Percentiles rank a stretch among this genome's conserved stretches.
These are phyloP conservation scores for Colletotrichum cordylinicola DNA, from an alignment of 2,329 filamentous ascomycete genomes.

Conservation along the genomic window DNA sequence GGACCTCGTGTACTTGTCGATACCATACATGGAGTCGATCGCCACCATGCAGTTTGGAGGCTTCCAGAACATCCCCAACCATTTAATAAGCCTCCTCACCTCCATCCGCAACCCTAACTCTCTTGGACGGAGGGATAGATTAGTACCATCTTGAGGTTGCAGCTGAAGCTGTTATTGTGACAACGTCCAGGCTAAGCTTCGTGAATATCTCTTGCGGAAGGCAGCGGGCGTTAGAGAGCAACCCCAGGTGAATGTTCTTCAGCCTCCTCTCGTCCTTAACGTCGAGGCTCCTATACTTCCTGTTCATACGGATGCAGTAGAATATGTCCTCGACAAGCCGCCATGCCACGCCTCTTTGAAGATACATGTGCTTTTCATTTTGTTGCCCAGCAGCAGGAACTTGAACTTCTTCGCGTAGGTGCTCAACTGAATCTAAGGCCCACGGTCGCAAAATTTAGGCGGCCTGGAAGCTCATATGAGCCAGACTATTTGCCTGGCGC, in stretches of 20 bases:
- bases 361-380: neutral
- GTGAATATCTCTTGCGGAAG: neutral
- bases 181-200: neutral
- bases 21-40: no score
- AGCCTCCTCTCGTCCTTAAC: neutral
- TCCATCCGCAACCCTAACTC: neutral
- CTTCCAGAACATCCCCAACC: no score
- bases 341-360: neutral
- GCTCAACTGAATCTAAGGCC: neutral
- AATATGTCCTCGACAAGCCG: neutral
- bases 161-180: neutral
- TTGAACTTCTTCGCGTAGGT: neutral
- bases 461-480: neutral
- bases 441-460: neutral
- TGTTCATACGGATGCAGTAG: neutral
- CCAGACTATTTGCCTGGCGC: neutral
- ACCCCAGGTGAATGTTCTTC: neutral
- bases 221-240: neutral
- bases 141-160: neutral
- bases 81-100: no score
- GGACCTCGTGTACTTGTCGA: neutral
- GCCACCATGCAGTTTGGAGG: no score
- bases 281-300: neutral
- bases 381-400: neutral
- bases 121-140: neutral